These are phyloP conservation scores for Cucurbita pepo DNA, from an alignment of 306 rosid species.

Conservation along the genomic window DNA sequence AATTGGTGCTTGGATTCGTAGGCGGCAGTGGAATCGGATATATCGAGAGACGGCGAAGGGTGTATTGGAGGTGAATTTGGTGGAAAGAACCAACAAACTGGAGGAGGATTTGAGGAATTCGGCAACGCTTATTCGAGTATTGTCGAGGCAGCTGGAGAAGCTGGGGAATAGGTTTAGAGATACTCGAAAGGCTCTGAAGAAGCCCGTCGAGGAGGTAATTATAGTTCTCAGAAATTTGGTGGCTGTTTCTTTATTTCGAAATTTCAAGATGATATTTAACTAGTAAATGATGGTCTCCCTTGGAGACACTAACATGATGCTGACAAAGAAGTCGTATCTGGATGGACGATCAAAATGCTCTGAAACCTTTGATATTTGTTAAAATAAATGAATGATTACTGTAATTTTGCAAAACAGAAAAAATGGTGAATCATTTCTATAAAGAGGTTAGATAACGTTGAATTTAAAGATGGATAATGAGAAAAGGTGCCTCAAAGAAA, in stretches of 20 bases:
- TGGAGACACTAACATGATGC: background rate
- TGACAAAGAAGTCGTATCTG: background rate
- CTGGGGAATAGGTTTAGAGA: constrained; percentile 64
- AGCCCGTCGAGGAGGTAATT: constrained; percentile 67
- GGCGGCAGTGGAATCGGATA: constrained; percentile 46
- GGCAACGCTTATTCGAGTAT: constrained; percentile 33
- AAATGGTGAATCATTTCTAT: background rate
- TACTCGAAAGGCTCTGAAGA: constrained; percentile 53
- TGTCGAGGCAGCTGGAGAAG: constrained; percentile 83
- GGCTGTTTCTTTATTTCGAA: background rate
- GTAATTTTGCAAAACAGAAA: background rate
- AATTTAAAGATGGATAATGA: background rate
- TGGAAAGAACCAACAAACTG: constrained; percentile 52
- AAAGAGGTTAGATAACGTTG: background rate
- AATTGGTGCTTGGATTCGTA: constrained; percentile 52
- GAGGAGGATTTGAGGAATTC: constrained; percentile 64
- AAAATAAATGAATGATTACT: background rate
- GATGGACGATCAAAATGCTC: background rate
- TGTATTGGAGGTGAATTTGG: constrained; percentile 42
- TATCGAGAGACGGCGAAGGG: constrained; percentile 26
- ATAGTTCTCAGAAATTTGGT: background rate
- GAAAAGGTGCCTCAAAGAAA: background rate
- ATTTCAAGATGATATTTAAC: background rate
- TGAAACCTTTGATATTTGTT: background rate
- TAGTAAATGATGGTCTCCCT: background rate